Evolutionary conservation across 192 early-diverging fungal species (phyloP).

Genomic region (Coemansia sp.): DNA sequence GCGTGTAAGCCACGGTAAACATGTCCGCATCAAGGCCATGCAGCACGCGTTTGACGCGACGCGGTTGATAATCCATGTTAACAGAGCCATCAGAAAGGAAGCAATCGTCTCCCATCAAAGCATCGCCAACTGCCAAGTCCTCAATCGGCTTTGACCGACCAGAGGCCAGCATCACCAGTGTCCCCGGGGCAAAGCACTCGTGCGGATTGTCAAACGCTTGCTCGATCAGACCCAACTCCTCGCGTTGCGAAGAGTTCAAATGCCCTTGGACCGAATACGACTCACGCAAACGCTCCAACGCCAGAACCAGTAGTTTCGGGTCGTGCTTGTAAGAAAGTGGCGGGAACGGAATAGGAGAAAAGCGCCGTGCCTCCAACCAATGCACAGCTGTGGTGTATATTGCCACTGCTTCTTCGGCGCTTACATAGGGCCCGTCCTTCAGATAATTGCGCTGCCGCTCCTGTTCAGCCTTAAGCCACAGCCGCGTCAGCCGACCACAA

Average conservation of each 20-base stretch:
- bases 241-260: constrained; percentile 92
- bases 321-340: constrained; percentile 99
- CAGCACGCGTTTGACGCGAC: constrained; percentile 23
- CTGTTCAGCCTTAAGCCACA: constrained; percentile 99
- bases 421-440: constrained; percentile 98
- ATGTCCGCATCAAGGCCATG: constrained; percentile 19
- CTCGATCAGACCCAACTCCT: constrained; percentile 97
- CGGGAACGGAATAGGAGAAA: constrained; percentile 98
- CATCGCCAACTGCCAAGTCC: constrained; percentile 22
- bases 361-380: constrained; percentile 96
- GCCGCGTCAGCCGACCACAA: constrained; percentile 93
- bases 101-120: constrained; percentile 35
- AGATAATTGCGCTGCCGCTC: constrained; percentile 99
- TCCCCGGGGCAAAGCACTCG: constrained; percentile 45
- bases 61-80: constrained; percentile 23
- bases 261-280: constrained; percentile 93
- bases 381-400: constrained; percentile 98
- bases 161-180: constrained; percentile 22
- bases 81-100: constrained; percentile 11
- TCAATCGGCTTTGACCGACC: constrained; percentile 24
- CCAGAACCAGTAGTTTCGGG: constrained; percentile 95
- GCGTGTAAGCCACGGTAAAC: constrained; percentile 19
- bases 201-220: constrained; percentile 98
- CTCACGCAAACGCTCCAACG: constrained; percentile 92
- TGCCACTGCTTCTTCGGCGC: constrained; percentile 95